Evolutionary conservation across 2,329 filamentous ascomycete genomes (phyloP), one percentile per base, ranked within the genome.

Genomic region (Penicillium sp.): DNA sequence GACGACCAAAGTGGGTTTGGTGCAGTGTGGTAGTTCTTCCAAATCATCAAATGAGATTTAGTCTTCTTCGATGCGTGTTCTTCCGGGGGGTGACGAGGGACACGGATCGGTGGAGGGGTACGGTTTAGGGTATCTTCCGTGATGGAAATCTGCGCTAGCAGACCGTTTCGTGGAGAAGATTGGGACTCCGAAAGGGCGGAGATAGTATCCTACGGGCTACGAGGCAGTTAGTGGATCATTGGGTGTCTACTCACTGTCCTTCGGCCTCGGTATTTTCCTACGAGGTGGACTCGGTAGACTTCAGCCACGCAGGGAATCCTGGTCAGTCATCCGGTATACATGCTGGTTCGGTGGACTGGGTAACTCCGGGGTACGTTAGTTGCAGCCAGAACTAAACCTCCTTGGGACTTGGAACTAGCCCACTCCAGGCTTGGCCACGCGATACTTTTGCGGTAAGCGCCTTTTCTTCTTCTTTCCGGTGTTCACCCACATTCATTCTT

Each of bases 41-140:
- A 15, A 42, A 20, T 15, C 5, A n/a, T 50, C n/a, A 22, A 15
- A 35, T 22, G 35, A 28, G 8, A 22, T 39, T 37, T 39, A 38
- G 35, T 52, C 49, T 52, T 51, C 48, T 41, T 28, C 35, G 39
- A 39, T 22, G 31, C 11, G 5, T 15, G 12, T n/a, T 38, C 14
- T 15, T 28, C 22, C 34, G 20, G 35, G 15, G 15, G 47, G 37
- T 10, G 34, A 52, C 39, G 35, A 41, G 37, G n/a, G 14, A n/a
- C 10, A 14, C 12, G 25, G n/a, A 37, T 22, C 49, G 51, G 51
- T 43, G 37, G 25, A 15, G 17, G n/a, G 22, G 51, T 11, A 53
- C 51, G n/a, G 22, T 42, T 53, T 43, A 17, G 51, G 50, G n/a
- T n/a, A 43, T 31, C 17, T 31, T 53, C 51, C 51, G 51, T 53